A percentile compares a stretch with the other conserved stretches of the same genome.
Conservation (phyloP, 176 grass and related monocot species). For the bread wheat (Triticum aestivum) region IWGSC_CS_RefSeq_v2.1 NC_057810.1:62394867-62395366, state of each 20-base stretch:
- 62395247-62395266: not conserved
- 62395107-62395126: not conserved
- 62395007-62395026: not conserved
- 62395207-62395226: not conserved
- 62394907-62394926: too few species aligned
- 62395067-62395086: not conserved
- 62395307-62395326: not conserved
- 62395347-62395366: not conserved
- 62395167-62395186: not conserved
- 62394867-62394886: not conserved
- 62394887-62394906: too few species aligned
- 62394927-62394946: too few species aligned
- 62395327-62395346: not conserved
- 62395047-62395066: not conserved
- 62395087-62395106: not conserved
- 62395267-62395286: not conserved
- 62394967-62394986: not conserved
- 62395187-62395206: not conserved
- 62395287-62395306: not conserved
- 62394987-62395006: not conserved
- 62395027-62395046: not conserved
- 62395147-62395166: not conserved
- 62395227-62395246: not conserved
- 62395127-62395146: not conserved
- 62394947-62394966: too few species aligned